Evolutionary conservation across 2,329 filamentous ascomycete species (phyloP).

Genomic region (Fusarium nygamai): DNA sequence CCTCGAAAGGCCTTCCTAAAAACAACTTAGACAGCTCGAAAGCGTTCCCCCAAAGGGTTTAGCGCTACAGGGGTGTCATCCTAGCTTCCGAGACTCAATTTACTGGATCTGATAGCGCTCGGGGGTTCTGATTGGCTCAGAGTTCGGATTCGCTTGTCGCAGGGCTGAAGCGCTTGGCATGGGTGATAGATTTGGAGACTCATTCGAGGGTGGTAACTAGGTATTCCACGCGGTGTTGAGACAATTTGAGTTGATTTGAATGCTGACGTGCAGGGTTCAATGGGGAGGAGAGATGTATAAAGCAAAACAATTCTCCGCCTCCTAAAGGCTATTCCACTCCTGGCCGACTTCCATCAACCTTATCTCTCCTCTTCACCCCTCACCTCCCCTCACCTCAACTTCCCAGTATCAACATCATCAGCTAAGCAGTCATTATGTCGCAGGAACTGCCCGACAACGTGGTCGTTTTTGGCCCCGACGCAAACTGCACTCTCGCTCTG

Average conservation of each 20-base stretch:
- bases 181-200: neutral
- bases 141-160: slow-evolving; percentile 22
- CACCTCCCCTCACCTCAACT: neutral
- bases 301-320: neutral
- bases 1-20: slow-evolving; percentile 28
- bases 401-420: neutral
- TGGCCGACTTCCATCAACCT: neutral
- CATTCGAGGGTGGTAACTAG: neutral
- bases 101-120: neutral
- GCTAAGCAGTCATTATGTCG: slow-evolving; percentile 26
- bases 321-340: neutral
- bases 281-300: neutral
- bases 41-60: neutral
- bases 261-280: neutral
- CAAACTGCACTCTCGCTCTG: slow-evolving; percentile 61
- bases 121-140: neutral
- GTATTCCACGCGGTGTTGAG: neutral
- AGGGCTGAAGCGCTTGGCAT: slow-evolving; percentile 27
- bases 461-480: slow-evolving; percentile 55
- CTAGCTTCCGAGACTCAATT: slow-evolving; percentile 17
- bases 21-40: slow-evolving; percentile 9
- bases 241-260: neutral
- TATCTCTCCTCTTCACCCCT: neutral
- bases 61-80: neutral
- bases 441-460: slow-evolving; percentile 14